Evolutionary conservation across 495 filamentous ascomycete species (phyloP), one percentile per base, ranked within the genome.

Genomic region (Neurospora sp.): DNA sequence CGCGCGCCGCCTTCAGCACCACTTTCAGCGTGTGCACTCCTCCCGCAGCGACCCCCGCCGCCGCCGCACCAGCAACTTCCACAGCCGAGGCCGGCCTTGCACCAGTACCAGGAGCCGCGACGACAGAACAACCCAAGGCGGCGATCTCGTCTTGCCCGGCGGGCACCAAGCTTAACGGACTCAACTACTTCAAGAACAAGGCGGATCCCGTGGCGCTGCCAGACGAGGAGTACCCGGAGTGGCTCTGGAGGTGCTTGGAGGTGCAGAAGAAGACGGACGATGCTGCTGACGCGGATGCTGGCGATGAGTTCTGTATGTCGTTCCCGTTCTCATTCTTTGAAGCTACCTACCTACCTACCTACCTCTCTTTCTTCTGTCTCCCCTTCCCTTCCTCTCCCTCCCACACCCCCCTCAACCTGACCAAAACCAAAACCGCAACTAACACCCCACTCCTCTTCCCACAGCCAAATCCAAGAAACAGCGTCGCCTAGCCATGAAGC

Each of bases 211-310:
- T 97, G 13, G 96, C 96, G 38, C 84, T 89, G 77, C 87, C 91
- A 71, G 96, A 99, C 80, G 83, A 87, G 39, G 94, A 93, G 71
- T 99, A 99, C 84, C 96, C 96, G 19, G 87, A 85, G 15, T 99
- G 96, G 96, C 83, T 99, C 71, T 99, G 96, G 96, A 82, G 78
- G 0, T 88, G 94, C 75, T 83, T 98, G 34, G 88, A 89, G 21
- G 83, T 87, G 79, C 79, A 83, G 76, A 85, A 86, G 77, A 86
- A 85, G 43, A 77, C 75, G 2, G 79, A 76, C 11, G 78, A 75
- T 2, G 80, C 74, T 7, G 82, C 74, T 11, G 83, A 82, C 17
- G 83, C 81, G 24, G 84, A 85, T 4, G 86, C 79, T 10, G 90
- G 87, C 13, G 90, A 92, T 83, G 82, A 90, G 45, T 93, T 91